These are phyloP conservation scores for Funneliformis mosseae DNA, from an alignment of 192 early-diverging fungal species.

Conservation along the genomic window DNA sequence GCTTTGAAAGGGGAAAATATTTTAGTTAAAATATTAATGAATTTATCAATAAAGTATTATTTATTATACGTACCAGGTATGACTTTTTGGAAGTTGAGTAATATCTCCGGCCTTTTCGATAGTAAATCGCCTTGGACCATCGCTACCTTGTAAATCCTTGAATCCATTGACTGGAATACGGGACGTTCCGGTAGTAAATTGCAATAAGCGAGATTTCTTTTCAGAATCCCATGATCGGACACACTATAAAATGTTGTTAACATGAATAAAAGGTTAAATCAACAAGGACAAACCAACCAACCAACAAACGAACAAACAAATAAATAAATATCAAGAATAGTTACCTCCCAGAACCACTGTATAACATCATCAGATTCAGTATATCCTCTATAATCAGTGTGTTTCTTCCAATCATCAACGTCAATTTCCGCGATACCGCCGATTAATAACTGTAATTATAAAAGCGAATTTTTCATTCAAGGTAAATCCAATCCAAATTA, in stretches of 20 bases:
- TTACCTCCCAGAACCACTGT: slow-evolving; percentile 93
- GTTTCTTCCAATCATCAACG: slow-evolving; percentile 98
- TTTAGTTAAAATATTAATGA: background rate
- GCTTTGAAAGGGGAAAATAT: slow-evolving; percentile 37
- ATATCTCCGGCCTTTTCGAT: slow-evolving; percentile 93
- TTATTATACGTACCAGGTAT: slow-evolving; percentile 74
- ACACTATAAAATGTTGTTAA: slow-evolving; percentile 49
- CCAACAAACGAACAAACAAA: background rate
- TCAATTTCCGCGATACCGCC: slow-evolving; percentile 97
- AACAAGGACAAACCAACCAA: too few relatives aligned
- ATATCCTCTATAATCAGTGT: slow-evolving; percentile 97
- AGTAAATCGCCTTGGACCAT: slow-evolving; percentile 93
- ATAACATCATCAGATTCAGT: slow-evolving; percentile 95
- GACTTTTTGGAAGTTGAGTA: slow-evolving; percentile 85
- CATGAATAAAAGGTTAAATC: too few relatives aligned
- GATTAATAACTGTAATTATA: slow-evolving; percentile 70
- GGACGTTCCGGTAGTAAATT: slow-evolving; percentile 98
- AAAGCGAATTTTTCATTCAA: slow-evolving; percentile 15
- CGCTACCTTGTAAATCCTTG: slow-evolving; percentile 96
- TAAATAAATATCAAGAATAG: background rate
- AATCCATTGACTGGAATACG: slow-evolving; percentile 99
- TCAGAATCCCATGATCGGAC: slow-evolving; percentile 86
- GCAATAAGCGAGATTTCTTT: slow-evolving; percentile 91
- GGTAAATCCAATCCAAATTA: background rate
- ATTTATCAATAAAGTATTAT: background rate